phyloP scores from a whole-genome alignment of 352 stramenopile species.

The Saprolegnia diclina region DNA sequence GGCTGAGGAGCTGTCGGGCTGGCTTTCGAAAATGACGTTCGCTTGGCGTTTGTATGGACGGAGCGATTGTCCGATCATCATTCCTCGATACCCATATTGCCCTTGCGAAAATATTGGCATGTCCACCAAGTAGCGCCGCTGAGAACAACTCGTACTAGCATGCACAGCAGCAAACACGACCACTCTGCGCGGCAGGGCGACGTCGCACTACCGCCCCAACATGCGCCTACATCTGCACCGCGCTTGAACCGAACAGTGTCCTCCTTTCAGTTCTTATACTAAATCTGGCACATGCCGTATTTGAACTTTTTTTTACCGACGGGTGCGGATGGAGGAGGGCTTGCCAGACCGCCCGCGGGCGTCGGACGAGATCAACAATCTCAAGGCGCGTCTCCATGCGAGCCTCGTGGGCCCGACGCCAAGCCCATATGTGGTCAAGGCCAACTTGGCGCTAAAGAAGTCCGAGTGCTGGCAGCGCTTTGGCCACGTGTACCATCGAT shows the following conservation, averaged over 20 bases:
- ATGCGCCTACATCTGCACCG: no score
- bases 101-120: background rate
- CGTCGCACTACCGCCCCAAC: no score
- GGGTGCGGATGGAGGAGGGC: constrained; percentile 8
- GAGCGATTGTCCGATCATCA: background rate
- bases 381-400: constrained; percentile 20
- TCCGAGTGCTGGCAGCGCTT: constrained; percentile 25
- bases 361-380: constrained; percentile 15
- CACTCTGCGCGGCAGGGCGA: no score
- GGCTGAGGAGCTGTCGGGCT: no score
- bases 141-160: no score
- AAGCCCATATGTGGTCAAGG: constrained; percentile 14
- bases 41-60: background rate
- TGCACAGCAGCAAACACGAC: no score
- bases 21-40: constrained; percentile 1
- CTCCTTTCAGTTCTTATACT: background rate
- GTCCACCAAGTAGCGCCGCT: no score
- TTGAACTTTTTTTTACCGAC: background rate
- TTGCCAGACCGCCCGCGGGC: constrained; percentile 5
- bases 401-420: background rate
- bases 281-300: background rate
- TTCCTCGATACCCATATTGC: background rate
- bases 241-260: no score
- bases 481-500: constrained; percentile 19
- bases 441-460: constrained; percentile 23